A percentile compares a stretch with the other conserved stretches of the same genome.
Conservation (phyloP, 2,329 filamentous ascomycete genomes). For the Sphaerulina populicola region DNA sequence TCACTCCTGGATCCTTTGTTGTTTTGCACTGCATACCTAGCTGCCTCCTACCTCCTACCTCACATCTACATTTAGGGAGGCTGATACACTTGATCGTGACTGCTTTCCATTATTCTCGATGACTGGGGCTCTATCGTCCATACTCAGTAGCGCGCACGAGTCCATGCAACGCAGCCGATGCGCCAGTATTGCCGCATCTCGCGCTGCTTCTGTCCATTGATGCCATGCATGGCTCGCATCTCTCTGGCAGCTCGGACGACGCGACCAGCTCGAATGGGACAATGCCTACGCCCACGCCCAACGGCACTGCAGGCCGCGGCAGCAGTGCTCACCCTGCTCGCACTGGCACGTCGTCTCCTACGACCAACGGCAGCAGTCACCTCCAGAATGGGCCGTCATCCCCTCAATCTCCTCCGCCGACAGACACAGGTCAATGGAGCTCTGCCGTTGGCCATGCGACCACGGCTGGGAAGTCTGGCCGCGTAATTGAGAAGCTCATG, state of each 20-base stretch:
- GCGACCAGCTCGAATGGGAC: constrained; percentile 7
- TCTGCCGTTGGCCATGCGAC: constrained; percentile 57
- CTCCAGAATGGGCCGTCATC: constrained; percentile 9
- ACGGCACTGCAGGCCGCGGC: constrained; percentile 15
- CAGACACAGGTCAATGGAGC: constrained; percentile 45
- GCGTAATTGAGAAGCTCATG: constrained; percentile 73
- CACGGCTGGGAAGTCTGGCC: constrained; percentile 60
- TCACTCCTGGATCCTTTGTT: too few relatives aligned
- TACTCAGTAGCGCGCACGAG: too few relatives aligned
- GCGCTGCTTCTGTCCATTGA: background rate
- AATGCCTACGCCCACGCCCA: constrained; percentile 14
- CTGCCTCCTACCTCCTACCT: too few relatives aligned
- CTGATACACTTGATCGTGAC: background rate
- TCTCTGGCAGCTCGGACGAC: constrained; percentile 6
- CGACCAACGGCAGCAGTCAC: constrained; percentile 11
- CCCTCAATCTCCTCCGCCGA: constrained; percentile 13
- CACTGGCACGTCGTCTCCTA: constrained; percentile 11
- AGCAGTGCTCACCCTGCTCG: constrained; percentile 5
- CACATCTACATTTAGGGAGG: background rate
- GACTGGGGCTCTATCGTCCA: too few relatives aligned
- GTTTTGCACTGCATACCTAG: too few relatives aligned
- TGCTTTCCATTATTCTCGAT: background rate
- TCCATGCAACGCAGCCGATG: background rate
- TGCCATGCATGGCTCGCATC: constrained; percentile 16
- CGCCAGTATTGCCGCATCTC: background rate